phyloP scores from a whole-genome alignment of 441 rosid species.

The Lepidium campestre region DNA sequence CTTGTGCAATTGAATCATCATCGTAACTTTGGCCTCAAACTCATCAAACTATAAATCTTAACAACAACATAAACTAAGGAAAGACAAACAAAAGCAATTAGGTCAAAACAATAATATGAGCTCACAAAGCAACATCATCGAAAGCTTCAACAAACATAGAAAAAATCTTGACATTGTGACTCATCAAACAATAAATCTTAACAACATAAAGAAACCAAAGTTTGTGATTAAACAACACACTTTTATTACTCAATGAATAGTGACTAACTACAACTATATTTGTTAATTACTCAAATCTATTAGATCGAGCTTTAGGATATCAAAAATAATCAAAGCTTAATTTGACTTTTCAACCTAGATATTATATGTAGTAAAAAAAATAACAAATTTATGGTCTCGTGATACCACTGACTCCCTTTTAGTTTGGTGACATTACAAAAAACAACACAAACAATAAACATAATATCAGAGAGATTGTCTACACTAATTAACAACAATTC shows the following conservation, averaged over 20 bases:
- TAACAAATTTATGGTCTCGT: constrained; percentile 20
- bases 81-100: constrained; percentile 14
- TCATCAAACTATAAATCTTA: constrained; percentile 1
- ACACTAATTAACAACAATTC: too few relatives aligned
- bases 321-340: not conserved
- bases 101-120: constrained; percentile 29
- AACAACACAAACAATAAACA: constrained; percentile 1
- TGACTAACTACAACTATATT: not conserved
- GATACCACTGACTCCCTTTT: not conserved
- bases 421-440: constrained; percentile 1
- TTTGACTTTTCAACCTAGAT: constrained; percentile 7
- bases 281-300: not conserved
- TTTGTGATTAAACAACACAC: not conserved
- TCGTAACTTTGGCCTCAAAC: constrained; percentile 7
- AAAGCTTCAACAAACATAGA: constrained; percentile 31
- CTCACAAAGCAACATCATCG: constrained; percentile 47
- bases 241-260: too few relatives aligned
- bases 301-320: not conserved
- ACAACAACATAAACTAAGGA: not conserved
- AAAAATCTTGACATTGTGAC: too few relatives aligned
- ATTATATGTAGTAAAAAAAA: constrained; percentile 13
- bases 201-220: too few relatives aligned
- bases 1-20: constrained; percentile 31
- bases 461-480: not conserved
- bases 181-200: too few relatives aligned